phyloP scores from a whole-genome alignment of 257 asterid species.

The Solanum medicagineum region DNA sequence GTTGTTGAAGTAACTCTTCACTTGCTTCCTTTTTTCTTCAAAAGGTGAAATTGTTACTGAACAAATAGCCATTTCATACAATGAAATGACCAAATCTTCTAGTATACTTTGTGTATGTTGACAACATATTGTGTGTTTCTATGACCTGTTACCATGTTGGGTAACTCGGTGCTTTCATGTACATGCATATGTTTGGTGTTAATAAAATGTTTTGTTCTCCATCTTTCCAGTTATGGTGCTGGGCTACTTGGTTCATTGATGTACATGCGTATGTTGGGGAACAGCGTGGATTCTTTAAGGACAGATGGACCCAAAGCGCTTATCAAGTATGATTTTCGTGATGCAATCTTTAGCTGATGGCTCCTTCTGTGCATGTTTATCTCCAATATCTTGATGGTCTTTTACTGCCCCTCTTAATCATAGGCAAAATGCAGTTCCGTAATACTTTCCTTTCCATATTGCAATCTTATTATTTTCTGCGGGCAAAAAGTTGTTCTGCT shows the following conservation, averaged over 20 bases:
- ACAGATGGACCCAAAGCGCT: slow-evolving; percentile 85
- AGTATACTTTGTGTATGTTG: not conserved
- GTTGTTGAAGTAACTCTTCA: not conserved
- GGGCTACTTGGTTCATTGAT: slow-evolving; percentile 80
- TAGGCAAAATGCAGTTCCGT: not conserved
- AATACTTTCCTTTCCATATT: not conserved
- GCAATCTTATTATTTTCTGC: not conserved
- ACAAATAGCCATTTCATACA: not conserved
- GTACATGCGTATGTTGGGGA: slow-evolving; percentile 91
- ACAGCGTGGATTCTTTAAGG: slow-evolving; percentile 59
- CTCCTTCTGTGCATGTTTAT: not conserved
- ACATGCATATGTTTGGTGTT: slow-evolving; percentile 72
- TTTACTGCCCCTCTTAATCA: not conserved
- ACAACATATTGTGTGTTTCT: not conserved
- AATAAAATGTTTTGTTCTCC: not conserved
- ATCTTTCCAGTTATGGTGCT: slow-evolving; percentile 45
- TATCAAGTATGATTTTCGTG: slow-evolving; percentile 43
- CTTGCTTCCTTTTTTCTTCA: not conserved
- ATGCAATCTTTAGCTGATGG: not conserved
- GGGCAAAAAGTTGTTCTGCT: not conserved
- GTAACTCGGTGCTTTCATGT: slow-evolving; percentile 60
- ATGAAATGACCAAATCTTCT: not conserved
- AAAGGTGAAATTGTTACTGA: not conserved
- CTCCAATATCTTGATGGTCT: not conserved
- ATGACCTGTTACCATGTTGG: slow-evolving; percentile 45